Base-by-base conservation (phyloP, 371 early-diverging fungal genomes). In the Smittium culicis region DNA sequence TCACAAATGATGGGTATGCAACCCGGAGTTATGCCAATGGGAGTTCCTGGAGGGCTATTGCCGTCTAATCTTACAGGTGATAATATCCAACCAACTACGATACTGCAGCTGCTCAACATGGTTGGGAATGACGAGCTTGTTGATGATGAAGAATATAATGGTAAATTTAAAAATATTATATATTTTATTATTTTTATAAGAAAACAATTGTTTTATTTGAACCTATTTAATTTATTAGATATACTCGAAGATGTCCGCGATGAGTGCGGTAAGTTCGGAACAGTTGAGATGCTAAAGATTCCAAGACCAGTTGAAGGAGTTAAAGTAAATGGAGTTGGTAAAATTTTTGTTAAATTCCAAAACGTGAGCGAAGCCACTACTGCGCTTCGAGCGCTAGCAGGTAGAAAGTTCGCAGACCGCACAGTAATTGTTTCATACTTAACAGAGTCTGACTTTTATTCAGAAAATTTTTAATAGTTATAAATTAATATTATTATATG, bases 61-160 rank as follows among this genome's bases (percentile, higher is more conserved):
- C 66, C 62, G n/a, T 56, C 66, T 16, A 27, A 54, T 5, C 29
- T 16, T 28, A 28, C 68, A 29, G 54, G 66, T 16, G 31, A 33
- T 54, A 35, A 34, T 8, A 69, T 60, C 24, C 75, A 72, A 57
- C 68, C 73, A 14, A 76, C 78, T 34, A 45, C 57, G 20, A 59
- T 78, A 2, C 67, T 98, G 54, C 85, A 95, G 76, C 75, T 98
- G 33, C 83, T 98, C 70, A 98, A 98, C 72, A 95, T 98, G 96
- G 93, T 96, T 8, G 84, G 87, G 11, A 80, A 83, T 16, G 90
- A 90, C 61, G 97, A 96, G 70, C 81, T 98, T 31, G 81, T 81
- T 35, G 85, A 95, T 71, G 90, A 91, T 67, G 83, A 88, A 8
- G 93, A 93, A 71, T 97, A 89, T 70, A 77, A 87, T 77, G 92